phyloP scores from a whole-genome alignment of 345 rosid genomes.

The Eucalyptus curtisii region DNA sequence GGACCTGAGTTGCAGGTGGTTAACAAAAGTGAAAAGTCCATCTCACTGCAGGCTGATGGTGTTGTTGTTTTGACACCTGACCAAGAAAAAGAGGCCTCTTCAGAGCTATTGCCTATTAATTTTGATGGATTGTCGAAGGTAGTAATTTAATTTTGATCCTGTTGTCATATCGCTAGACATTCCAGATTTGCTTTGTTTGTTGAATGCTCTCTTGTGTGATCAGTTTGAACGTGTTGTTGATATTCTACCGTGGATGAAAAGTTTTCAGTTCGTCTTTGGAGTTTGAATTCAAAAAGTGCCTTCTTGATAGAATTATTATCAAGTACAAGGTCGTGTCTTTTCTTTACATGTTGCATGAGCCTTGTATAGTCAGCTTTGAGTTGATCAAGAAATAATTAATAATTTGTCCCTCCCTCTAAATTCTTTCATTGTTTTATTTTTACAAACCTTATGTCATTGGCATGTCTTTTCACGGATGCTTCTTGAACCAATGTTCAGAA shows the following conservation, averaged over 20 bases:
- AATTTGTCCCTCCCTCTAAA: background rate
- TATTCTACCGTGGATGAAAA: background rate
- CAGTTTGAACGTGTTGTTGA: background rate
- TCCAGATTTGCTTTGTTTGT: background rate
- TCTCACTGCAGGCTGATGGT: slow-evolving; percentile 67
- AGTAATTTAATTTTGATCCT: background rate
- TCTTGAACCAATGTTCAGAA: background rate
- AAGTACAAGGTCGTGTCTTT: background rate
- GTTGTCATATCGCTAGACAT: background rate
- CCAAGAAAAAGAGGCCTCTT: slow-evolving; percentile 70
- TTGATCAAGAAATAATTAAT: background rate
- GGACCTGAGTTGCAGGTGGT: slow-evolving; percentile 92
- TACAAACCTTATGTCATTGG: background rate
- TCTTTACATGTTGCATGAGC: background rate
- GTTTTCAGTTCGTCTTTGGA: background rate
- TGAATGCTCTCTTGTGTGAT: background rate
- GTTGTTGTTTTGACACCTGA: slow-evolving; percentile 69
- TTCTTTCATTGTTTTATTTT: background rate
- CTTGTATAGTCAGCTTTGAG: background rate
- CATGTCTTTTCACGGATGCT: background rate
- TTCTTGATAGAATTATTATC: background rate
- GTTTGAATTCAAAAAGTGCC: background rate
- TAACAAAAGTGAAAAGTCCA: slow-evolving; percentile 62
- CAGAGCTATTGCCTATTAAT: slow-evolving; percentile 82
- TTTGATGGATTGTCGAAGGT: slow-evolving; percentile 86